phyloP scores from a whole-genome alignment of 1,284 basidiomycete genomes.

The Phlebopus sp. region DNA sequence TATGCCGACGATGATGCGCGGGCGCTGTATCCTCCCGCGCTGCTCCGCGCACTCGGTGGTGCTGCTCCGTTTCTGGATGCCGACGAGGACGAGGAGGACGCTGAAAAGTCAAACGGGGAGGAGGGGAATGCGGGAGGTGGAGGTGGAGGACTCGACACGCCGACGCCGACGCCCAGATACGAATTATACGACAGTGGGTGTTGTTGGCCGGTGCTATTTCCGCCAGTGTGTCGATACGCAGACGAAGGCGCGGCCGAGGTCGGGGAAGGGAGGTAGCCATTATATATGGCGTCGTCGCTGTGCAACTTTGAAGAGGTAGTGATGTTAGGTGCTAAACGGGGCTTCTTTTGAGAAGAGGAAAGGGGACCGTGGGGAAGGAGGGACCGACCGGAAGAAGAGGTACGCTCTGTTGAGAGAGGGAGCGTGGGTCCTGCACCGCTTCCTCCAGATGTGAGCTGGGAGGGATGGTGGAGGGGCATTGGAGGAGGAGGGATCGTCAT shows the following conservation, averaged over 20 bases:
- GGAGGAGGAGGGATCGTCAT: slow-evolving; percentile 35
- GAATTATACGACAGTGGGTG: slow-evolving; percentile 24
- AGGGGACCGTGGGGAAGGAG: slow-evolving; percentile 24
- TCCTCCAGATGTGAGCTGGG: slow-evolving; percentile 22
- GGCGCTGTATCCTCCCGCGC: slow-evolving; percentile 21
- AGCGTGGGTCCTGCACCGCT: slow-evolving; percentile 22
- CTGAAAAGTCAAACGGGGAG: slow-evolving; percentile 29
- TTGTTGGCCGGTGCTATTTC: slow-evolving; percentile 29
- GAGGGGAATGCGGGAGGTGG: slow-evolving; percentile 23
- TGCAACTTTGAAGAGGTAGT: slow-evolving; percentile 22
- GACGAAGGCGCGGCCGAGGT: slow-evolving; percentile 27
- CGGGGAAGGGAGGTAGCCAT: slow-evolving; percentile 30
- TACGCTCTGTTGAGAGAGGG: slow-evolving; percentile 32
- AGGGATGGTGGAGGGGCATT: slow-evolving; percentile 30
- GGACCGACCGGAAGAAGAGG: slow-evolving; percentile 29
- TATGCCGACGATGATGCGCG: slow-evolving; percentile 27
- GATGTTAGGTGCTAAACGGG: slow-evolving; percentile 28
- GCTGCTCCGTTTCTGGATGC: slow-evolving; percentile 14
- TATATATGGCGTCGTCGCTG: slow-evolving; percentile 31
- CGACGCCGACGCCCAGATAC: too few relatives aligned
- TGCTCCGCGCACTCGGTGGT: slow-evolving; percentile 7
- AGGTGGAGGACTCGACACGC: slow-evolving; percentile 24
- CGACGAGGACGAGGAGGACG: slow-evolving; percentile 27
- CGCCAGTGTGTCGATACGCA: slow-evolving; percentile 28
- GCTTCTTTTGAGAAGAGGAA: slow-evolving; percentile 26